Base-by-base conservation (phyloP, 2,329 filamentous ascomycete species). In the Fusarium marasasianum region DNA sequence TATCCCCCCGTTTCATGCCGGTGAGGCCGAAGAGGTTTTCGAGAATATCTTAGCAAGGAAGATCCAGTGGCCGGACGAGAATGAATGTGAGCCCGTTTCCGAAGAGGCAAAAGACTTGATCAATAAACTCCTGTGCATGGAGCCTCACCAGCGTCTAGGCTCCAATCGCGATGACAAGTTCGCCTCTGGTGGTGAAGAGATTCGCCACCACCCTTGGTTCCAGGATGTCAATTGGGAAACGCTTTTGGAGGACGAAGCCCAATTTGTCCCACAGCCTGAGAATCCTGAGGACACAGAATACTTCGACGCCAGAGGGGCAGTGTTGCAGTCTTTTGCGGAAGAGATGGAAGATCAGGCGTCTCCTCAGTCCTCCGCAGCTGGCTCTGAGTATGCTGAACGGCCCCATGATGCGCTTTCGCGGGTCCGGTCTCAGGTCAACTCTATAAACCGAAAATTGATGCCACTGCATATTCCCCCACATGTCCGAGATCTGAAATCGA, bases 251-350 rank as follows among this genome's bases (percentile, higher is more conserved):
- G 96, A 98, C 73, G 95, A 98, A 79, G 95, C 97, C 8, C 94
- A 98, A 67, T 99, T 99, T 80, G 93, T 99, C 17, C 96, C 96
- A 0, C 93, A 94, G 45, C 92, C 93, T 3, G 94, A 98, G 79
- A 96, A 99, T 76, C 95, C 94, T 0, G 96, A 99, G 81, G 96
- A 99, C 79, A 99, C 96, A 0, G 97, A 99, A 80, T 99, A 99
- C 80, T 99, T 99, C 77, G 96, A 99, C 83, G 85, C 94, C 29
- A 90, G 96, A 74, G 96, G 96, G 35, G 96, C 96, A 22, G 97
- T 95, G 3, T 87, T 98, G 75, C 94, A 98, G 78, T 93, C 94
- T 7, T 99, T 99, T 81, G 92, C 93, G 2, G 95, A 98, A 72
- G 96, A 99, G 81, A 92, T 98, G 78, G 96, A 98, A 80, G 96